A percentile compares a stretch with the other conserved stretches of the same genome.
Evolutionary conservation across 2,329 filamentous ascomycete species (phyloP).

Genomic region (Cytospora leucostoma): DNA sequence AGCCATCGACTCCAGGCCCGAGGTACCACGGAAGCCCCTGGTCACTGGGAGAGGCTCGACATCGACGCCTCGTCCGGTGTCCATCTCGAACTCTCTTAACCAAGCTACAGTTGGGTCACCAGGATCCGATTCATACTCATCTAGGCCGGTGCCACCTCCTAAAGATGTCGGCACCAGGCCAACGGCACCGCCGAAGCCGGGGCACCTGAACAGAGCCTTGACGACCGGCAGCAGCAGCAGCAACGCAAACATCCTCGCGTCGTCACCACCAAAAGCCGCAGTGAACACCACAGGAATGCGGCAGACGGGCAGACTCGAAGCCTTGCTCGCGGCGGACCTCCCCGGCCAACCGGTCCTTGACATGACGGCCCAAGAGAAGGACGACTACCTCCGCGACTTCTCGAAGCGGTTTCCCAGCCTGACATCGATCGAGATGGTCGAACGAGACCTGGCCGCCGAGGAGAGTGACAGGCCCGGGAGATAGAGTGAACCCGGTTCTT

Average conservation of each 20-base stretch:
- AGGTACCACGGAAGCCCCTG: conserved; percentile 55
- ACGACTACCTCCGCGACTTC: conserved; percentile 71
- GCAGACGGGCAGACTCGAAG: conserved; percentile 36
- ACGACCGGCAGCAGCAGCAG: conserved; percentile 35
- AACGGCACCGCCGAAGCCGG: conserved; percentile 61
- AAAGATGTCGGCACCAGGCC: conserved; percentile 43
- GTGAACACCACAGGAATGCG: conserved; percentile 33
- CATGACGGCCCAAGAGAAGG: conserved; percentile 59
- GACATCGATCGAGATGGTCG: conserved; percentile 84
- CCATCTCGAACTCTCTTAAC: conserved; percentile 21
- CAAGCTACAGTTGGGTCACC: conserved; percentile 29
- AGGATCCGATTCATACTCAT: conserved; percentile 17
- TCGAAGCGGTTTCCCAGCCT: conserved; percentile 85
- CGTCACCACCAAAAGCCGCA: conserved; percentile 49
- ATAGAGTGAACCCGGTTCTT: conserved; percentile 24
- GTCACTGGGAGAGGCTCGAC: conserved; percentile 33
- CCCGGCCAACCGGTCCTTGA: conserved; percentile 52
- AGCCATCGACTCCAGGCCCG: conserved; percentile 44
- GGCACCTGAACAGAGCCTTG: conserved; percentile 59
- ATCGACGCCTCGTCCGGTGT: conserved; percentile 32
- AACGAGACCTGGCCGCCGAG: conserved; percentile 59
- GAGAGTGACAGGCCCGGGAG: conserved; percentile 31
- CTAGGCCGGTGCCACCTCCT: conserved; percentile 36
- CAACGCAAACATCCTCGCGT: conserved; percentile 29
- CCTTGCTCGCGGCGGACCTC: conserved; percentile 48